Evolutionary conservation across 768 basidiomycete genomes (phyloP).

Genomic region (Paxillus ammoniavirescens): DNA sequence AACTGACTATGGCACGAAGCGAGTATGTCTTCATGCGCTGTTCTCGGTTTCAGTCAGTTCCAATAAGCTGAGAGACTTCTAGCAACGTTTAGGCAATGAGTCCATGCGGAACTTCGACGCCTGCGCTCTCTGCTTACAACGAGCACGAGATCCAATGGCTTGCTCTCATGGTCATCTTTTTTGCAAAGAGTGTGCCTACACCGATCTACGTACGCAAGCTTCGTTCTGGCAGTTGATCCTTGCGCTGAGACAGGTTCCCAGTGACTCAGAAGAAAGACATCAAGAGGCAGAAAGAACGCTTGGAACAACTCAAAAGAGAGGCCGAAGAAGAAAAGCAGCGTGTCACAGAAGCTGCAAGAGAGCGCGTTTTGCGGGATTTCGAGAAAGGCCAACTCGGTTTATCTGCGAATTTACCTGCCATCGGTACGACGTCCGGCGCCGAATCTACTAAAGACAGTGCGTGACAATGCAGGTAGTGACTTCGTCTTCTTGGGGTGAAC

Average conservation of each 20-base stretch:
- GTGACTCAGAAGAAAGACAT: conserved; percentile 92
- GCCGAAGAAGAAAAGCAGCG: conserved; percentile 76
- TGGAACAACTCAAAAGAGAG: conserved; percentile 73
- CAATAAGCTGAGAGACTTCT: conserved; percentile 6
- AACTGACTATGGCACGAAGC: conserved; percentile 76
- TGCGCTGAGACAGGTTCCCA: conserved; percentile 29
- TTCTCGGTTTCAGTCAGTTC: neutral
- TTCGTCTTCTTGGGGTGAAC: neutral
- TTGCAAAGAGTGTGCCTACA: conserved; percentile 92
- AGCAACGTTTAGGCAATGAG: conserved; percentile 67
- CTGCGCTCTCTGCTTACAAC: conserved; percentile 84
- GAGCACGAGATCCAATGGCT: conserved; percentile 78
- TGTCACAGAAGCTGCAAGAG: conserved; percentile 73
- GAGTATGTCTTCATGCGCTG: conserved; percentile 39
- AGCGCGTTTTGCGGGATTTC: conserved; percentile 87
- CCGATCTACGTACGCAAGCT: conserved; percentile 67
- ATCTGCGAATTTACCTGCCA: conserved; percentile 39
- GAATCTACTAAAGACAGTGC: conserved; percentile 36
- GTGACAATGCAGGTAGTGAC: conserved; percentile 8
- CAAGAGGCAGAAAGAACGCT: conserved; percentile 80
- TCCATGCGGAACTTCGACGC: conserved; percentile 92
- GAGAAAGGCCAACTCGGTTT: conserved; percentile 82
- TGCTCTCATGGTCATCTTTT: conserved; percentile 89
- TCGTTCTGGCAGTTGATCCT: conserved; percentile 1
- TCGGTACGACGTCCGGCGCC: conserved; percentile 37